phyloP scores from a whole-genome alignment of 768 basidiomycete species.

The Rhodotorula toruloides region DNA sequence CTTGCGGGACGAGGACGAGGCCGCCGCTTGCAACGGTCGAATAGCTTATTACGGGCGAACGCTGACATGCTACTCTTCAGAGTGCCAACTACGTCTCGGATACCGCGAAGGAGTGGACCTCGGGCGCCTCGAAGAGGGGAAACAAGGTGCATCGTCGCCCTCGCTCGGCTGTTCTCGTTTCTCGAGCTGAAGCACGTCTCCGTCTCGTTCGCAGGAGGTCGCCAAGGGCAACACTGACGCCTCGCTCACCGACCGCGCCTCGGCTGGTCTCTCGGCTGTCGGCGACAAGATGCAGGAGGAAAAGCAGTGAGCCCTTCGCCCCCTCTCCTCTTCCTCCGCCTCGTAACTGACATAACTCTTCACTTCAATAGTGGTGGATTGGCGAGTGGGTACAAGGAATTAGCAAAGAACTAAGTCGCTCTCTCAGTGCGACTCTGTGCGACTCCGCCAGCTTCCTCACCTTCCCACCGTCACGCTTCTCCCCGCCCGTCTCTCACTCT shows the following conservation, averaged over 20 bases:
- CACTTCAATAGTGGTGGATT: too few relatives aligned
- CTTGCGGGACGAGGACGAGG: too few relatives aligned
- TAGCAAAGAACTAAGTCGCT: too few relatives aligned
- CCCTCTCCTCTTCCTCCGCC: not conserved
- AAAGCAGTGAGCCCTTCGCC: not conserved
- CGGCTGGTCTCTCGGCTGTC: slow-evolving; percentile 30
- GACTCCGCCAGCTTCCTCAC: too few relatives aligned
- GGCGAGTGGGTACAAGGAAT: too few relatives aligned
- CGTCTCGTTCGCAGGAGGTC: slow-evolving; percentile 16
- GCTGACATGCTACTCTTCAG: not conserved
- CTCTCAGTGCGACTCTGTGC: not conserved
- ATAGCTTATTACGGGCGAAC: not conserved
- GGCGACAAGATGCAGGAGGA: slow-evolving; percentile 31
- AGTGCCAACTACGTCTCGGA: slow-evolving; percentile 28
- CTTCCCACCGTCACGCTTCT: not conserved
- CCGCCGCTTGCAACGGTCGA: too few relatives aligned
- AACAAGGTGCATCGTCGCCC: slow-evolving; percentile 8
- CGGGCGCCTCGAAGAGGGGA: slow-evolving; percentile 16
- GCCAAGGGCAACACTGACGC: slow-evolving; percentile 37
- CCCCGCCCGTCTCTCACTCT: too few relatives aligned
- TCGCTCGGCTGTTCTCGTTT: too few relatives aligned
- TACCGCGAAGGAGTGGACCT: slow-evolving; percentile 27
- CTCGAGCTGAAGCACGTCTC: not conserved
- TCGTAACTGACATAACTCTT: not conserved
- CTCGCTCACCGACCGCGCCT: slow-evolving; percentile 22